Evolutionary conservation across 208 protist species (phyloP), one percentile per base, ranked within the genome.

Genomic region (Entamoeba dispar): DNA sequence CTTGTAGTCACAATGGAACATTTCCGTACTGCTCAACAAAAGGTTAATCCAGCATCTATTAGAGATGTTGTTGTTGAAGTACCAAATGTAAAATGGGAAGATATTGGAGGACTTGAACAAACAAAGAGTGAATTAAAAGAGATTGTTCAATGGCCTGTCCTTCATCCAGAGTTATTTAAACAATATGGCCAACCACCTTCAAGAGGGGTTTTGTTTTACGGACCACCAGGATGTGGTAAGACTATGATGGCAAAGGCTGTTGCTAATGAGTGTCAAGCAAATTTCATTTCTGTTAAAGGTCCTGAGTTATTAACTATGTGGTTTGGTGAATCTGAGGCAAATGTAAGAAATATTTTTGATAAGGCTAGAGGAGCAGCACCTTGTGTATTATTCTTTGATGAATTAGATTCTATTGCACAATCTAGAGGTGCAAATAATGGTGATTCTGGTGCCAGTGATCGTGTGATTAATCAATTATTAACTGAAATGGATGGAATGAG

Each of bases 231-330:
- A 49, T 97, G 95, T 69, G 97, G 97, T 93, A 98, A 98, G 96
- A 98, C 97, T 8, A 94, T 98, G 86, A 77, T 97, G 0, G 97
- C 97, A 12, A 97, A 97, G 95, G 97, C 97, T 52, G 96, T 97
- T 90, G 96, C 96, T 15, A 97, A 96, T 93, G 96, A 97, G 93
- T 96, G 95, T 92, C 92, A 99, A 96, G 98, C 98, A 91, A 99
- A 99, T 96, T 99, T 99, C 96, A 99, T 99, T 95, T 99, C 98
- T 27, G 98, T 99, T 95, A 99, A 99, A 97, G 99, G 99, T 52
- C 99, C 99, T n/a, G 98, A 99, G 96, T 96, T 99, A 92, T 96
- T 99, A 47, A 99, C 99, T n/a, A 99, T 99, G 99, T 99, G 99
- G 99, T 99, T 99, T 93, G 99, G 99, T 94, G 99, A 99, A 96